phyloP scores from a whole-genome alignment of 371 early-diverging fungal species.

The Mortierella polycephala region DNA sequence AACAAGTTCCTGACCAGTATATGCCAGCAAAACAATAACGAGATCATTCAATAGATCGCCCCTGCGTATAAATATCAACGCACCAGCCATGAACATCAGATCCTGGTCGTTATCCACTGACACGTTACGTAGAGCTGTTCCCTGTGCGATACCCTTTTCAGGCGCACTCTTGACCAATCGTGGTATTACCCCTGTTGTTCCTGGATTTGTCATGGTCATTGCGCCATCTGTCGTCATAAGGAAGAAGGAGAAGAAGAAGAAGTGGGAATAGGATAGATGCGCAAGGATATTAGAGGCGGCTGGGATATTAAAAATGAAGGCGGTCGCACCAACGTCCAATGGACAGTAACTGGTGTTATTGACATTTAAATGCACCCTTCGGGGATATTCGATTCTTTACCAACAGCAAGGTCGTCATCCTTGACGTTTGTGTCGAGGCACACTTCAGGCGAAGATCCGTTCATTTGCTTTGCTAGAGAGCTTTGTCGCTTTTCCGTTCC shows the following conservation, averaged over 20 bases:
- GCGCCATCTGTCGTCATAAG: neutral
- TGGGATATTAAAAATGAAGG: neutral
- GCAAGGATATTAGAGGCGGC: neutral
- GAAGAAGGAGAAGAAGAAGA: neutral
- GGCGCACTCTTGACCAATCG: conserved; percentile 4
- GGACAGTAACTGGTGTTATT: no score
- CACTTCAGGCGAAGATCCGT: no score
- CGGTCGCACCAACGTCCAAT: no score
- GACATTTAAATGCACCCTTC: no score
- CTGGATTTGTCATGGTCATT: neutral
- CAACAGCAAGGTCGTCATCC: no score
- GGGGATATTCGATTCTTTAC: no score
- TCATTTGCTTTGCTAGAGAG: no score
- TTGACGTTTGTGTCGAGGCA: no score
- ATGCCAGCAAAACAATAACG: no score
- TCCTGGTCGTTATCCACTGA: conserved; percentile 4
- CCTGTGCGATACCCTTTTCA: conserved; percentile 14
- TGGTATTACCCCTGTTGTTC: neutral
- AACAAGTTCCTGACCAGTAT: no score
- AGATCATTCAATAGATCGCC: no score
- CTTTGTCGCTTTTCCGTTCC: no score
- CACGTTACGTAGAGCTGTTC: conserved; percentile 14
- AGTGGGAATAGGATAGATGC: neutral
- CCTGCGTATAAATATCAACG: neutral
- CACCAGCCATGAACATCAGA: conserved; percentile 19